Evolutionary conservation across 768 basidiomycete genomes (phyloP).

Genomic region (Xerocomus spinulosus): DNA sequence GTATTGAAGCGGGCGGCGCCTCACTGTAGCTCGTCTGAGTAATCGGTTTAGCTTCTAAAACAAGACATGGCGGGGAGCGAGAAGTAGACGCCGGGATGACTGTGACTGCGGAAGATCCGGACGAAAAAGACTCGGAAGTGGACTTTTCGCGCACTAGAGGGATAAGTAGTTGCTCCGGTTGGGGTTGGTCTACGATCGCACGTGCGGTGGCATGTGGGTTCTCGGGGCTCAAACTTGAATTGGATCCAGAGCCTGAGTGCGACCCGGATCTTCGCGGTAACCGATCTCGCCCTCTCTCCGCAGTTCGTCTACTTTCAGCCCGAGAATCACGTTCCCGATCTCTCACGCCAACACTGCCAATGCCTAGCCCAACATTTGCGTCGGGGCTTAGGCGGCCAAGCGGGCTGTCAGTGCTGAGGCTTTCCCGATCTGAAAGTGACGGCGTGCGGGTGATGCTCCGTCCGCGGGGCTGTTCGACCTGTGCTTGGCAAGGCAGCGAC

Average conservation of each 20-base stretch:
- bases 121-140: slow-evolving; percentile 19
- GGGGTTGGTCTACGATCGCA: slow-evolving; percentile 6
- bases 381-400: slow-evolving; percentile 40
- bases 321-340: slow-evolving; percentile 29
- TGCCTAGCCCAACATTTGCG: slow-evolving; percentile 24
- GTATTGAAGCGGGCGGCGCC: slow-evolving; percentile 18
- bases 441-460: slow-evolving; percentile 52
- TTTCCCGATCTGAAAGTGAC: slow-evolving; percentile 52
- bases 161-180: slow-evolving; percentile 4
- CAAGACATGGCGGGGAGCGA: slow-evolving; percentile 25
- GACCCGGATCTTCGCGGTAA: slow-evolving; percentile 23
- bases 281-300: slow-evolving; percentile 31
- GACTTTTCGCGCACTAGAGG: slow-evolving; percentile 14
- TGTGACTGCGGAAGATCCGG: slow-evolving; percentile 26
- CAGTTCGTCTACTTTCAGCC: slow-evolving; percentile 21
- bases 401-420: slow-evolving; percentile 34
- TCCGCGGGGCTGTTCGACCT: slow-evolving; percentile 39
- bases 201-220: slow-evolving; percentile 7
- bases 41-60: slow-evolving; percentile 28
- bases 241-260: slow-evolving; percentile 32
- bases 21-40: slow-evolving; percentile 24
- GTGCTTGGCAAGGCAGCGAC: slow-evolving; percentile 30
- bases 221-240: slow-evolving; percentile 33
- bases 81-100: slow-evolving; percentile 7
- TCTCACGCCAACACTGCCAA: slow-evolving; percentile 30